Evolutionary conservation across 805 yeast species (phyloP).

Genomic region (Ogataea chonburiensis): DNA sequence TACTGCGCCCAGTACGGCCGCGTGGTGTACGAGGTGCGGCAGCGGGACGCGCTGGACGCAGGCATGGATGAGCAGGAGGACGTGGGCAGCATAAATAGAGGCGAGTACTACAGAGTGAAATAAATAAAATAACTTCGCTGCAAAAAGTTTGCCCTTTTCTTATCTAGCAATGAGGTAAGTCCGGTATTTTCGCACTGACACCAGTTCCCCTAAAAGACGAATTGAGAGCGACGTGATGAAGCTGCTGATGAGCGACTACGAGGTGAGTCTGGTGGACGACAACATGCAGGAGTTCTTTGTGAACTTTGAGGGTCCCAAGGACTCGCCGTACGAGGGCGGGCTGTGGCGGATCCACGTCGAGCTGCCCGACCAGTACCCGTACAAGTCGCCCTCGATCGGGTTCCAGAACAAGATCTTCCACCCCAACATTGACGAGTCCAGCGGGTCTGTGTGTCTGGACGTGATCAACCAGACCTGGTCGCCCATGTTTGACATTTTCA

Average conservation of each 20-base stretch:
- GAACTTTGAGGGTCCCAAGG: constrained; percentile 80
- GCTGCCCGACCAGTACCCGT: constrained; percentile 92
- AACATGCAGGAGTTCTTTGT: constrained; percentile 85
- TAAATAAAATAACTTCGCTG: constrained; percentile 1
- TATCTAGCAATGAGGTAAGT: constrained; percentile 19
- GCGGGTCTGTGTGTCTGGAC: constrained; percentile 92
- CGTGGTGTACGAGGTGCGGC: constrained; percentile 28
- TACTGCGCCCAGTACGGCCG: constrained; percentile 21
- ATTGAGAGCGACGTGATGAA: constrained; percentile 97
- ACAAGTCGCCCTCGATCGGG: constrained; percentile 94
- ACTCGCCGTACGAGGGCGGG: constrained; percentile 87
- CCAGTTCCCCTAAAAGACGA: constrained; percentile 68
- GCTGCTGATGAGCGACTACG: constrained; percentile 89
- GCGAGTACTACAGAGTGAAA: constrained; percentile 13
- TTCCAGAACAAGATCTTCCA: constrained; percentile 89
- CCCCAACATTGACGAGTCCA: constrained; percentile 89
- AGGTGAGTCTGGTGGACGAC: constrained; percentile 79
- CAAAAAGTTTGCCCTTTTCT: constrained; percentile 13
- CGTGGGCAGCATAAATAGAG: constrained; percentile 12
- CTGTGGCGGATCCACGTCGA: constrained; percentile 90
- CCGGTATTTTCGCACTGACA: constrained; percentile 6
- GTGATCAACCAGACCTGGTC: constrained; percentile 98
- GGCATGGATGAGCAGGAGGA: constrained; percentile 21
- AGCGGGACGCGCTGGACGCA: constrained; percentile 17
- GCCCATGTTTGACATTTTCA: constrained; percentile 90